Evolutionary conservation across 2,329 filamentous ascomycete species (phyloP), one percentile per base, ranked within the genome.

Genomic region (Didymella segeticola): DNA sequence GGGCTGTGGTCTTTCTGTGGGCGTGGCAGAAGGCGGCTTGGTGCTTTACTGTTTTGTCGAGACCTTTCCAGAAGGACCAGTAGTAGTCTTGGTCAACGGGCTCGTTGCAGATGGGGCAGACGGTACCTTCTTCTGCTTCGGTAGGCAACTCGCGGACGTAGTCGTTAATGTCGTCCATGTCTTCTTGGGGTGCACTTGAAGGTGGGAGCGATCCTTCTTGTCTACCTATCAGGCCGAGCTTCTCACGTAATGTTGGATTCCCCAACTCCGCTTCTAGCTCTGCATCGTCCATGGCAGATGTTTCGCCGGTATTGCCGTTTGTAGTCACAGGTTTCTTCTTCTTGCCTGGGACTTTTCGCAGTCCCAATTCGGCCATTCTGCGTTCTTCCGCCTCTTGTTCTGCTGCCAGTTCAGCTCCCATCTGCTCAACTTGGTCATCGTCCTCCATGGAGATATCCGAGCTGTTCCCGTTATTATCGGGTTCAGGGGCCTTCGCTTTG

Each of bases 81-180:
- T 91, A 77, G 1, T 84, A 73, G 0, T 76, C 74, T 9, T 77
- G 73, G 46, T 86, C 80, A 5, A 93, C 85, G 2, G 77, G 64
- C 36, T 83, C 77, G 12, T 83, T 80, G 69, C 90, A 93, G 77
- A 90, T 83, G 1, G 89, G 87, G 67, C 90, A 93, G 37, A 30
- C 38, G 7, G 62, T 60, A 15, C 62, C 61, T 43, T 63, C 58
- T 25, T 58, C 53, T 36, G 60, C 58, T 11, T 63, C 57, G 5
- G 53, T 22, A 2, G 60, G 60, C 7, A 68, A 56, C 7, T 58
- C 48, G 19, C 54, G 45, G 6, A 67, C 48, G 47, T 67, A 64
- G 5, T 54, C 52, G 10, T 61, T 49, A 9, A 69, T 38, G n/a
- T 48, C 30, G 5, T 62, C 56, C 2, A 64, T 55, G 2, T 47